Base-by-base conservation (phyloP, 345 rosid genomes). In the Gossypium turneri region DNA sequence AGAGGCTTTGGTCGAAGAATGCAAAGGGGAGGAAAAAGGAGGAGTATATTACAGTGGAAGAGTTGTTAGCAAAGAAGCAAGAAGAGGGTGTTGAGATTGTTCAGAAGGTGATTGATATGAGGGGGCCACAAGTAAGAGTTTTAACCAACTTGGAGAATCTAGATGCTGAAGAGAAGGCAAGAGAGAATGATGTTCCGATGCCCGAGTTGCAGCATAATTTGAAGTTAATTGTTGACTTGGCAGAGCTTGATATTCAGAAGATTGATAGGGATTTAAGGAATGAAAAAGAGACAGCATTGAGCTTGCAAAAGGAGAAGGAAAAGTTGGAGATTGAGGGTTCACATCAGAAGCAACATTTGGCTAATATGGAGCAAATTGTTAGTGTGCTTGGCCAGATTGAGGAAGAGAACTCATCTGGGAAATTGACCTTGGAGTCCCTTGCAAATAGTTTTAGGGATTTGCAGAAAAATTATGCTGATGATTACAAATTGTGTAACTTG, bases 101-200 rank as follows among this genome's bases (percentile, higher is more conserved):
- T 56, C 97, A 90, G 82, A 92, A 90, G 80, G 95, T 94, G 79
- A 84, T 92, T 64, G 98, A 94, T 78, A 92, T 92, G 98, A 87
- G 97, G 60, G 97, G 98, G 22, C 97, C 95, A 2, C 97, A 92
- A 47, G 92, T 87, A 72, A 80, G 97, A 77, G 86, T 94, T 77
- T 83, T 94, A 89, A 85, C 94, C 10, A 92, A 90, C 80, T 84
- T 94, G 85, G 98, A 92, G 81, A 90, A 92, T 79, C 77, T 94
- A 71, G 90, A 92, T 81, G 97, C 97, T 1, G 97, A 92, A 75
- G 97, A 90, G 80, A 85, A 92, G 78, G 97, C 95, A 1, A 90
- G 87, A 83, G 98, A 84, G 71, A 85, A 78, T 67, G 91, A 94
- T 86, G 86, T 94, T 81, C 97, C 97, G 0, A 90, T 92, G 97